phyloP scores from a whole-genome alignment of 2,329 filamentous ascomycete genomes.

The Hymenotorrendiella dingleyae region DNA sequence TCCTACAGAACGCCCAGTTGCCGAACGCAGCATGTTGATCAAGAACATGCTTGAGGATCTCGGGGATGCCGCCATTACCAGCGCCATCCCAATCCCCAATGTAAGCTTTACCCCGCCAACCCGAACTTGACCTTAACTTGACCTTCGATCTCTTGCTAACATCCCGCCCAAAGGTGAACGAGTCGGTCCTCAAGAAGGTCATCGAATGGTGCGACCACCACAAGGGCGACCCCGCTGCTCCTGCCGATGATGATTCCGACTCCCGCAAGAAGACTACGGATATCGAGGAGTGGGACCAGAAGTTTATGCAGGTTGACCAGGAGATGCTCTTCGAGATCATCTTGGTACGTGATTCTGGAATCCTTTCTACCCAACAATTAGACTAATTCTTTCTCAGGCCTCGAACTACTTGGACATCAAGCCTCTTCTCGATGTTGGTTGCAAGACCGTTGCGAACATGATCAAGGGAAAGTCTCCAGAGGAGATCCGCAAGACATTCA shows the following conservation, averaged over 20 bases:
- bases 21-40: constrained; percentile 88
- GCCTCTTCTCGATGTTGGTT: constrained; percentile 92
- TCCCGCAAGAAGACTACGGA: constrained; percentile 97
- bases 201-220: constrained; percentile 98
- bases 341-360: constrained; percentile 56
- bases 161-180: constrained; percentile 61
- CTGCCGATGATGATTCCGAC: constrained; percentile 84
- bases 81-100: constrained; percentile 74
- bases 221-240: constrained; percentile 76
- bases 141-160: constrained; percentile 7
- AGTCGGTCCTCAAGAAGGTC: constrained; percentile 89
- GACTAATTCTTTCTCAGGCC: constrained; percentile 48
- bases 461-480: constrained; percentile 99
- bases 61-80: constrained; percentile 52
- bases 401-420: constrained; percentile 99
- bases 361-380: background rate
- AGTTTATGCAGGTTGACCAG: constrained; percentile 99
- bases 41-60: constrained; percentile 98
- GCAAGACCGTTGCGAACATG: constrained; percentile 99
- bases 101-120: constrained; percentile 40
- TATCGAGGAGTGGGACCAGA: constrained; percentile 99
- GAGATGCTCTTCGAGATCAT: constrained; percentile 99
- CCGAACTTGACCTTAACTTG: no score
- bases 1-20: constrained; percentile 66
- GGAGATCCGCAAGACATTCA: constrained; percentile 99